Evolutionary conservation across 371 early-diverging fungal species (phyloP), one percentile per base, ranked within the genome.

Genomic region (Rhizopus sp.): DNA sequence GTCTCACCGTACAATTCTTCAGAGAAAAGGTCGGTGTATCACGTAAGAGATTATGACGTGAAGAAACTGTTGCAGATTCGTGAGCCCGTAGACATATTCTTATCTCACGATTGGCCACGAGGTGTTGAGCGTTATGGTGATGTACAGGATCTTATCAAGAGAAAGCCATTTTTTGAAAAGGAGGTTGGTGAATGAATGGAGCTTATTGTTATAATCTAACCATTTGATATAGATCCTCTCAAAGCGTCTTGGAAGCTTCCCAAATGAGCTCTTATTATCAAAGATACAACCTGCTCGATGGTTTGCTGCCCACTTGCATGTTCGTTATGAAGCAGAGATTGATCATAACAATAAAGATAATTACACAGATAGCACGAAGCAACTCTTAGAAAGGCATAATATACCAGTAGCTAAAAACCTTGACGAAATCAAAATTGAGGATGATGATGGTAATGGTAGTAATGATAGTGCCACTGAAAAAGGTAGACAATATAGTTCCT

Each of bases 51-150:
- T 59, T 94, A 82, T 62, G 95, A 96, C 60, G 85, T 88, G 5
- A 72, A 71, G 53, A 90, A 91, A 62, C 63, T 95, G 55, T 56
- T 87, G 17, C 90, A 88, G 73, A 69, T 87, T 46, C 59, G 64
- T 17, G 57, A 83, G 12, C 88, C 90, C 0, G 42, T 96, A 39
- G 97, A 98, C 62, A 80, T 97, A 8, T 89, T 98, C 50, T 54
- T 96, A 2, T 93, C 95, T 5, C 99, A 99, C 64, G 99, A 99
- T 69, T 99, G 99, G 99, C 99, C 99, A 0, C 75, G 80, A 23
- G 86, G 88, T 4, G 90, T 97, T 30, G 90, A 92, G 48, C 68
- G 78, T 17, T 86, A 88, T 70, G 98, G 98, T 2, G 76, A 97
- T 71, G 55, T 81, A 0, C 45, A 70, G 0, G 38, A 45, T 35